Evolutionary conservation across 768 basidiomycete species (phyloP).

Genomic region (Daedaleopsis sinensis): DNA sequence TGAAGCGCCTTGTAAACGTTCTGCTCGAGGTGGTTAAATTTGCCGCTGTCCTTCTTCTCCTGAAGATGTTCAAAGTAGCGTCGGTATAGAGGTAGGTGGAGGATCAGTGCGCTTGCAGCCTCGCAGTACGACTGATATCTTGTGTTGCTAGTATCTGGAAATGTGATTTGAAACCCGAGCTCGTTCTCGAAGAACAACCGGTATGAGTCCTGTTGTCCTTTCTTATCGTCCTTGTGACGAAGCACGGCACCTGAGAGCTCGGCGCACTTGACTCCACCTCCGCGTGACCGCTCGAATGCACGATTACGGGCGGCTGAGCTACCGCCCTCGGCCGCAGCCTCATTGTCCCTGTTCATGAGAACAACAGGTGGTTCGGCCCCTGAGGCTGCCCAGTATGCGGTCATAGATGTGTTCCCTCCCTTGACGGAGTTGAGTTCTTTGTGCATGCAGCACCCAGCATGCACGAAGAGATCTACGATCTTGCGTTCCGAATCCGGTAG

Average conservation of each 20-base stretch:
- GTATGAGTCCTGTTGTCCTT: constrained; percentile 36
- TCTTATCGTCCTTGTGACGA: constrained; percentile 40
- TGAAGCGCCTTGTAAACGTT: constrained; percentile 20
- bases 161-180: constrained; percentile 27
- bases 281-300: too few relatives aligned
- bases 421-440: constrained; percentile 22
- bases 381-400: constrained; percentile 11
- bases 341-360: constrained; percentile 21
- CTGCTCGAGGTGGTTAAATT: constrained; percentile 39
- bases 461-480: constrained; percentile 7
- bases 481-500: neutral
- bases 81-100: constrained; percentile 26
- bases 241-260: constrained; percentile 34
- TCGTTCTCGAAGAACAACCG: constrained; percentile 24
- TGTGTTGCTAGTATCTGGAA: constrained; percentile 41
- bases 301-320: neutral
- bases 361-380: constrained; percentile 4
- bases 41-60: constrained; percentile 27
- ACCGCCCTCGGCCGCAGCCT: constrained; percentile 1
- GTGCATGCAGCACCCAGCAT: constrained; percentile 17
- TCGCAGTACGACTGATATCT: constrained; percentile 36
- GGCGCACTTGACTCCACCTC: constrained; percentile 32
- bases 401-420: constrained; percentile 9
- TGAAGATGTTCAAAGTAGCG: constrained; percentile 30
- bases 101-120: constrained; percentile 31